Evolutionary conservation across 306 rosid species (phyloP).

Genomic region (Prunus salicina): DNA sequence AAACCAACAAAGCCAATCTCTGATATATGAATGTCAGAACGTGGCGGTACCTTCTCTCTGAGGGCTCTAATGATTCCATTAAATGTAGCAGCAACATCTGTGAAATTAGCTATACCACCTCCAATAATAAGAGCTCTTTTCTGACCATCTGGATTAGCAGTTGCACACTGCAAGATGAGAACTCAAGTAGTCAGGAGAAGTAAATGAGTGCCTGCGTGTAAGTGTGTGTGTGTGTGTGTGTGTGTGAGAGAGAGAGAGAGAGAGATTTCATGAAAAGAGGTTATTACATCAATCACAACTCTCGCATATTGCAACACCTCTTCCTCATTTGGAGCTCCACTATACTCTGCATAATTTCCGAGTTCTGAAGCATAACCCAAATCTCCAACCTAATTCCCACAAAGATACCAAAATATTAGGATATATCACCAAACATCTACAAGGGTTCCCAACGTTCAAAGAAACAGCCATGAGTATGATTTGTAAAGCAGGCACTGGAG

Average conservation of each 20-base stretch:
- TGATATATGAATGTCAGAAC: not conserved
- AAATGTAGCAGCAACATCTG: conserved; percentile 86
- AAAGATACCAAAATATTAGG: not conserved
- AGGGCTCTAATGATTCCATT: conserved; percentile 76
- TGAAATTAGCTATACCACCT: conserved; percentile 91
- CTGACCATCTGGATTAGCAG: conserved; percentile 77
- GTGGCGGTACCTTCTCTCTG: conserved; percentile 55
- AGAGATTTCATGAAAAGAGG: not conserved
- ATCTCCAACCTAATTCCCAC: conserved; percentile 64
- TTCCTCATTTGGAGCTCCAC: conserved; percentile 95
- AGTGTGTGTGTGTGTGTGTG: not conserved
- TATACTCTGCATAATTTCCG: conserved; percentile 94
- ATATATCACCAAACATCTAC: not conserved
- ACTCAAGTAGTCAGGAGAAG: too few species aligned
- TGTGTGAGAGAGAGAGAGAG: not conserved
- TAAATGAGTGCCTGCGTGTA: too few species aligned
- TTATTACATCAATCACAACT: conserved; percentile 74
- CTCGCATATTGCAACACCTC: conserved; percentile 93
- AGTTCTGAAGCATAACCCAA: conserved; percentile 91
- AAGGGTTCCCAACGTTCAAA: conserved; percentile 9
- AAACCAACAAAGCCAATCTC: not conserved
- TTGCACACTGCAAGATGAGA: conserved; percentile 60
- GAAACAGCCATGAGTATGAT: not conserved
- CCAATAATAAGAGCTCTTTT: conserved; percentile 89
- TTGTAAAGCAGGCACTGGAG: conserved; percentile 10